Evolutionary conservation across 2,329 filamentous ascomycete genomes (phyloP), one percentile per base, ranked within the genome.

Genomic region (Ciborinia camelliae): DNA sequence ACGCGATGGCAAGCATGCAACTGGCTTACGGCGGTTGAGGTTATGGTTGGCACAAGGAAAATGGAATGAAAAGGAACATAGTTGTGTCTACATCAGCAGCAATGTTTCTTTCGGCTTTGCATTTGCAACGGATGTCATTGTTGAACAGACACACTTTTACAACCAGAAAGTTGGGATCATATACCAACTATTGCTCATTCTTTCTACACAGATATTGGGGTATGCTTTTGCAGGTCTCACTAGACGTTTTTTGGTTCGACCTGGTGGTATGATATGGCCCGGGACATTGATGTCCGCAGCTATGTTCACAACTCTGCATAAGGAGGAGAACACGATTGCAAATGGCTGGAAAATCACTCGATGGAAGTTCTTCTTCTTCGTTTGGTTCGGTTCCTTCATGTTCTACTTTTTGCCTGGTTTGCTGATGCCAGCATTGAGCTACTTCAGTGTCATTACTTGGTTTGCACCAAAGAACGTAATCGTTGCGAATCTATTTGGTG

Each of bases 221-320:
- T 96, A 96, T 75, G 88, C 91, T 3, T 92, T 96, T 74, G 92
- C 92, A 58, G 92, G 92, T 2, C 81, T 96, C 51, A 90, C 90
- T 2, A 83, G 91, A 65, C 86, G 90, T 58, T 95, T 92, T 74
- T 82, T 96, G 5, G 91, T 96, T 35, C 86, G 91, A 32, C 92
- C 92, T 0, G 90, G 90, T 67, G 90, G 90, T 66, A 96, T 96
- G 90, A 92, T 96, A 55, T 96, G 92, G 92, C 92, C 92, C 1
- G 89, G 90, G 28, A 96, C 92, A 0, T 80, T 96, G 58, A 92
- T 94, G 82, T 94, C 91, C 26, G 91, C 91, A 0, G 89, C 91
- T 71, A 93, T 96, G 90, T 95, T 96, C 72, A 89, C 87, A 4
- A 94, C 91, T 0, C 81, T 96, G 58, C 92, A 96, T 76, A 92